Evolutionary conservation across 192 early-diverging fungal genomes (phyloP).

Genomic region (Dimargaris xerosporica): DNA sequence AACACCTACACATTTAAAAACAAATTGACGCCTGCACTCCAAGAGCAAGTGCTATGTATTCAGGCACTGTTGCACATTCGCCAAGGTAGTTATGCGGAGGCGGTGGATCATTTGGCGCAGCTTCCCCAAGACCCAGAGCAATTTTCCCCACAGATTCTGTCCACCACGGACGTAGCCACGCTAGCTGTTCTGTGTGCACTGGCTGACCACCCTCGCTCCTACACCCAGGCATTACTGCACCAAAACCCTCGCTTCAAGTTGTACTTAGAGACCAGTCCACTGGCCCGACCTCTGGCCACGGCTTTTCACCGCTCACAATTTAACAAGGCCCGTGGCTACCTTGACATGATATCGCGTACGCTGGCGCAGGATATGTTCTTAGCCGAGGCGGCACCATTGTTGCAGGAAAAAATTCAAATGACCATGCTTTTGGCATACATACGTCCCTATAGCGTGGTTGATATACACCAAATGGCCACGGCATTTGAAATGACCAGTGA

Average conservation of each 20-base stretch:
- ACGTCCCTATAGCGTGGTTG: too few relatives aligned
- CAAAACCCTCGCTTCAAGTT: neutral
- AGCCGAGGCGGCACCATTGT: too few relatives aligned
- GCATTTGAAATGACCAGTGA: too few relatives aligned
- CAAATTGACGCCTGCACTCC: neutral
- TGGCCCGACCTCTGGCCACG: too few relatives aligned
- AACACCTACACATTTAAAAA: neutral
- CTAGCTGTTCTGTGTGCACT: neutral
- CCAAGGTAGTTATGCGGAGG: neutral
- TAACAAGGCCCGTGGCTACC: too few relatives aligned
- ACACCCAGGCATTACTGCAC: neutral
- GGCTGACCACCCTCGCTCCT: neutral
- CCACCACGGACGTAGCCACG: neutral
- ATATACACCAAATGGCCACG: too few relatives aligned
- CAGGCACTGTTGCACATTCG: neutral
- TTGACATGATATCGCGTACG: too few relatives aligned
- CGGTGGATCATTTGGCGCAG: neutral
- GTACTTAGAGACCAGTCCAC: too few relatives aligned
- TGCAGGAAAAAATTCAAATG: too few relatives aligned
- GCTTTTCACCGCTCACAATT: too few relatives aligned
- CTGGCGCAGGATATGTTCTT: too few relatives aligned
- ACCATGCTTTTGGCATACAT: too few relatives aligned
- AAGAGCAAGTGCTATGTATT: neutral
- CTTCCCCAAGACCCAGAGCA: neutral
- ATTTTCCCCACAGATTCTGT: neutral